Evolutionary conservation across 2,329 filamentous ascomycete genomes (phyloP), one percentile per base, ranked within the genome.

Genomic region (Xylariaceae sp.): DNA sequence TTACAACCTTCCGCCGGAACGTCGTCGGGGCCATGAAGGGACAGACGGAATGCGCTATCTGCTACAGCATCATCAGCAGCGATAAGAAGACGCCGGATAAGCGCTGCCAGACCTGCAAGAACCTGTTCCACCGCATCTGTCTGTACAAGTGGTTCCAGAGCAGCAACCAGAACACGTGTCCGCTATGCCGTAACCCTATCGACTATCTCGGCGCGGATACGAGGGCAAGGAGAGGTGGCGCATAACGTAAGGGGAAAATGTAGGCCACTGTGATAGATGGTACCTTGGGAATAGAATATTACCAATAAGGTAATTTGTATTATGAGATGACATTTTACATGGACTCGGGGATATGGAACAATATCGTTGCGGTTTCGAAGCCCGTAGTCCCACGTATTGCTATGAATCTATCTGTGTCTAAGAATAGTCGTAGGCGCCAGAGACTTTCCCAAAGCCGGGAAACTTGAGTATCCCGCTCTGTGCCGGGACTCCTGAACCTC

Each of bases 111-210:
- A 98, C 93, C 1, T 99, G 95, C 81, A 93, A 92, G 79, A 93
- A 99, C 74, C 78, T 90, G 50, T 99, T 98, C 79, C 95, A 99
- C 74, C 84, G 88, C 1, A 84, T 85, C 2, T 99, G 95, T 76
- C 75, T 99, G 75, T 96, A 91, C 78, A 93, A 93, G 75, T 99
- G 95, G 95, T 98, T 99, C 79, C 90, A 91, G 80, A 93, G 83
- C 66, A 96, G 92, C 71, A 96, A 91, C 73, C 88, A 91, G 69
- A 95, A 90, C 68, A 93, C 89, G 47, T 99, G 95, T 74, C 95
- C 95, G 46, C 78, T 99, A 62, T 99, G 95, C 75, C 83, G 95
- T 66, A 96, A 96, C 71, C 88, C 89, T 20, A 97, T 97, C 72
- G 83, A 85, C 51, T 86, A 86, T 62, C 65, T 71, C 9, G 69